Evolutionary conservation across 441 rosid genomes (phyloP), one percentile per base, ranked within the genome.

Genomic region (Erodium chrysanthum): DNA sequence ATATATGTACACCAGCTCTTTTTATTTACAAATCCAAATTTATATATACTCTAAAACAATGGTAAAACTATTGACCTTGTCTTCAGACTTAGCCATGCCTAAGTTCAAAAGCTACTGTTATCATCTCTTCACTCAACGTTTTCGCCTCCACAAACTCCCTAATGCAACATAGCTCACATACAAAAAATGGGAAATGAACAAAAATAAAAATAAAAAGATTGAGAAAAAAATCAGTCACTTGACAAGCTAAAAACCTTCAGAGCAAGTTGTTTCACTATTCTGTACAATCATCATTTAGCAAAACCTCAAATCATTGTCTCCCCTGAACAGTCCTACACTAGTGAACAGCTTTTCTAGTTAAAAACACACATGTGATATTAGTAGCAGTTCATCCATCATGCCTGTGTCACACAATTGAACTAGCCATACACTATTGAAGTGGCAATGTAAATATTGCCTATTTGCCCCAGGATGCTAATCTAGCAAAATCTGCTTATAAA

Each of bases 321-420:
- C 21, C 23, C 18, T 20, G 29, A 29, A 23, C 27, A 59, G 44
- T 18, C 62, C 44, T 66, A 66, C 62, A 17, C 50, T 31, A 68
- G 63, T 54, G 20, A 31, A 29, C 64, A 10, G 20, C 70, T 31
- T 68, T 1, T 31, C 48, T 56, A n/a, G 54, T 46, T 46, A 46
- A 14, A 46, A 1, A 56, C 25, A 20, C 27, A 20, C 61, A 20
- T 21, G 1, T 1, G n/a, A 56, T 56, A 21, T 56, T 12, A 7
- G 21, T 20, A 23, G 20, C 9, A 56, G 27, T 56, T 21, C 27
- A 20, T 56, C 27, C 5, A 54, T 7, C 61, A 40, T 40, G 48
- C 48, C 4, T 40, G 48, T n/a, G 12, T 40, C 35, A 31, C 35
- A 31, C 35, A 31, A 31, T 31, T 31, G 35, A 31, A 31, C 35